Conservation (phyloP, 2,329 filamentous ascomycete genomes). For the Sporothrix brunneoviolacea region DNA sequence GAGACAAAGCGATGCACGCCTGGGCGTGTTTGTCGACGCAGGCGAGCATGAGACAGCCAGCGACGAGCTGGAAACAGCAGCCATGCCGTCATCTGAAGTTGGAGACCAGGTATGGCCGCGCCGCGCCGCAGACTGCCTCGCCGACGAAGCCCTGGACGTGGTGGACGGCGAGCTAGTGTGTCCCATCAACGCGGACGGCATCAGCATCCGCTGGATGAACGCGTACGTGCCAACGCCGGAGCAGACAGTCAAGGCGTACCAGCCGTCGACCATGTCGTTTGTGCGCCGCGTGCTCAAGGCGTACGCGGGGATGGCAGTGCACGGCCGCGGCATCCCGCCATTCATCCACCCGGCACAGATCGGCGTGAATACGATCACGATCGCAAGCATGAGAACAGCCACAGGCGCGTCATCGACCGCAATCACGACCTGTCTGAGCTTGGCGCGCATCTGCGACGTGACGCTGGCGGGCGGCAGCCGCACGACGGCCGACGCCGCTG, state of each 20-base stretch:
- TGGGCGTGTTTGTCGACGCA: too few relatives aligned
- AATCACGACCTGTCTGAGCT: conserved; percentile 1
- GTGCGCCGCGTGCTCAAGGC: conserved; percentile 38
- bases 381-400: conserved; percentile 17
- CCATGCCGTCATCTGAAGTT: too few relatives aligned
- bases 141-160: neutral
- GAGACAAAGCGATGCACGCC: neutral
- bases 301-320: conserved; percentile 32
- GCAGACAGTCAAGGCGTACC: conserved; percentile 37
- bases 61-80: too few relatives aligned
- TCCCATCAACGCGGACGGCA: conserved; percentile 40
- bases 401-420: conserved; percentile 6
- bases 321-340: conserved; percentile 33
- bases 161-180: conserved; percentile 32
- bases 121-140: conserved; percentile 20
- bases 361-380: neutral
- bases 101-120: too few relatives aligned
- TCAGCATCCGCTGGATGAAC: conserved; percentile 43
- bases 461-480: conserved; percentile 12
- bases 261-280: conserved; percentile 30
- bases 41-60: too few relatives aligned
- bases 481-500: conserved; percentile 25
- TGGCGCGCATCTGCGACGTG: neutral
- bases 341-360: conserved; percentile 39
- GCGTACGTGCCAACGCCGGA: conserved; percentile 38